phyloP scores from a whole-genome alignment of 371 early-diverging fungal genomes.

The Mucor plumbeus region DNA sequence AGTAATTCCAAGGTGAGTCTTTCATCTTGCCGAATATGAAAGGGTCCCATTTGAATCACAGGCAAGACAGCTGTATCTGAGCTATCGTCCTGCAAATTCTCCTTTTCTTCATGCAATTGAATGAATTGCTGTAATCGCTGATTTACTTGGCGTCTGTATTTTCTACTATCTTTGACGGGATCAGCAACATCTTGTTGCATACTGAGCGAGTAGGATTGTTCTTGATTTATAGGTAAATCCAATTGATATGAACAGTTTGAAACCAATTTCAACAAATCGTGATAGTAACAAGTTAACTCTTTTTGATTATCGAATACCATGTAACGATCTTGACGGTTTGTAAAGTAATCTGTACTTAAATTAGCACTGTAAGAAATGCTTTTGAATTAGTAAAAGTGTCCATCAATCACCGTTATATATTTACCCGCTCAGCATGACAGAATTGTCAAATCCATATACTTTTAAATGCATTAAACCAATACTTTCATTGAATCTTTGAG shows the following conservation, averaged over 20 bases:
- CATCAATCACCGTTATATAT: background rate
- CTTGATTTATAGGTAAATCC: background rate
- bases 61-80: slow-evolving; percentile 82
- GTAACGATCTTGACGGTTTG: slow-evolving; percentile 94
- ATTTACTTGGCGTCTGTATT: slow-evolving; percentile 62
- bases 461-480: slow-evolving; percentile 96
- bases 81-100: slow-evolving; percentile 1
- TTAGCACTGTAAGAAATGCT: slow-evolving; percentile 78
- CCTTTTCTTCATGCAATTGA: slow-evolving; percentile 25
- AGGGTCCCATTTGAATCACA: slow-evolving; percentile 86
- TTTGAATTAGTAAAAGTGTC: background rate
- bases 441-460: slow-evolving; percentile 88
- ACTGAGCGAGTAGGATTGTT: slow-evolving; percentile 29
- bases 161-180: slow-evolving; percentile 65
- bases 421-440: slow-evolving; percentile 89
- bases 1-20: slow-evolving; percentile 64
- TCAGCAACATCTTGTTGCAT: slow-evolving; percentile 54
- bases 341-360: slow-evolving; percentile 92
- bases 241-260: slow-evolving; percentile 72
- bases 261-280: slow-evolving; percentile 66
- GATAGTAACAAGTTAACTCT: slow-evolving; percentile 73
- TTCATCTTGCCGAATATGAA: slow-evolving; percentile 85
- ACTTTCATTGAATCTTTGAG: slow-evolving; percentile 89
- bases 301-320: slow-evolving; percentile 64
- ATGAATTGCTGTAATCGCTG: slow-evolving; percentile 60